Percentiles rank a stretch among this genome's conserved stretches.
phyloP scores from a whole-genome alignment of 2,329 filamentous ascomycete species.

The Epichloe bromicola region DNA sequence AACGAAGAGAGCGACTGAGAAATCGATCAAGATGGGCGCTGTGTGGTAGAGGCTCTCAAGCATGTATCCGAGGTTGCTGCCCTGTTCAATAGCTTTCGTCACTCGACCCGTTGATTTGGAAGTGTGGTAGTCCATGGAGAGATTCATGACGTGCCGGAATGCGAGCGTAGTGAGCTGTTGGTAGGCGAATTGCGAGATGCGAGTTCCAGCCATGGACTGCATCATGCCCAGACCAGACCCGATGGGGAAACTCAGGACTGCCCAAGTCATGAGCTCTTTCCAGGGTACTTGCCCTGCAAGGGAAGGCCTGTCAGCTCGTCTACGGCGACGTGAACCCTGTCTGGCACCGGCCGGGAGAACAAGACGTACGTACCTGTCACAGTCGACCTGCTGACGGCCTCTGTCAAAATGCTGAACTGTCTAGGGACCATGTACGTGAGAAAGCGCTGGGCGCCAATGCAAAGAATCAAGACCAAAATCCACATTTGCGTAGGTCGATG shows the following conservation, averaged over 20 bases:
- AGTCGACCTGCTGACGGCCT: constrained; percentile 5
- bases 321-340: too few species aligned
- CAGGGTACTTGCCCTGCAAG: constrained; percentile 4
- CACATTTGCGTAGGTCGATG: constrained; percentile 14
- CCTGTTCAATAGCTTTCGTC: constrained; percentile 48
- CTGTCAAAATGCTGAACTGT: constrained; percentile 14
- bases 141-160: constrained; percentile 51
- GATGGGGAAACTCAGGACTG: constrained; percentile 9
- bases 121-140: constrained; percentile 57
- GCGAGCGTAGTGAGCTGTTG: constrained; percentile 39
- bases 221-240: constrained; percentile 1
- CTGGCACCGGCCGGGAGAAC: background rate
- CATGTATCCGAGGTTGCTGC: constrained; percentile 41
- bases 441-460: constrained; percentile 10
- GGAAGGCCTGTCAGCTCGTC: background rate
- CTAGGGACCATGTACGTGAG: constrained; percentile 14
- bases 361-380: constrained; percentile 10
- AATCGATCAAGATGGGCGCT: constrained; percentile 9
- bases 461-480: constrained; percentile 11
- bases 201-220: constrained; percentile 9
- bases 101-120: constrained; percentile 49
- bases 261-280: constrained; percentile 6
- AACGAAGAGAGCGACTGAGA: constrained; percentile 40
- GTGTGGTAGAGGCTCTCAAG: constrained; percentile 34
- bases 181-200: constrained; percentile 23